phyloP scores from a whole-genome alignment of 2,329 filamentous ascomycete genomes.

The Aspergillaceae sp. region DNA sequence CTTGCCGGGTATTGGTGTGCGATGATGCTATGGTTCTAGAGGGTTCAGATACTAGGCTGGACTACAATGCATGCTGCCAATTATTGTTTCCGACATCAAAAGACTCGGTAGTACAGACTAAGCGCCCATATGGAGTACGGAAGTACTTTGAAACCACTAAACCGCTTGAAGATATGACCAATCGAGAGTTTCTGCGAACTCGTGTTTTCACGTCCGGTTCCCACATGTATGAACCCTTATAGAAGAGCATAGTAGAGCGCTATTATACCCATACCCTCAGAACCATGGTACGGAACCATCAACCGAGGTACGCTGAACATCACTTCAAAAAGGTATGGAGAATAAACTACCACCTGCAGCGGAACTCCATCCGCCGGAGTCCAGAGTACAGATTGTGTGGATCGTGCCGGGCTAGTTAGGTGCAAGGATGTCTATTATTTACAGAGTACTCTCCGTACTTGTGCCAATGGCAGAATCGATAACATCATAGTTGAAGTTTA shows the following conservation, averaged over 20 bases:
- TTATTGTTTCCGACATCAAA: too few relatives aligned
- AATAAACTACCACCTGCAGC: not conserved
- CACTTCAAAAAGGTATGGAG: not conserved
- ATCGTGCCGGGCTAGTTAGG: not conserved
- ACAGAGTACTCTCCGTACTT: not conserved
- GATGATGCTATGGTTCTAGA: too few relatives aligned
- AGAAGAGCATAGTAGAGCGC: not conserved
- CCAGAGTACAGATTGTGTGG: not conserved
- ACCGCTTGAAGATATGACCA: not conserved
- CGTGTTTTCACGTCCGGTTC: not conserved
- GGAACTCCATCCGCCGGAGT: not conserved
- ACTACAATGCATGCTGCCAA: too few relatives aligned
- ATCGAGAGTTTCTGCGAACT: not conserved
- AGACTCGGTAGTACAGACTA: too few relatives aligned
- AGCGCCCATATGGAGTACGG: too few relatives aligned
- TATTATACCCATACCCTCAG: not conserved
- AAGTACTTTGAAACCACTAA: too few relatives aligned
- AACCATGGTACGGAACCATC: not conserved
- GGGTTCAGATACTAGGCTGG: too few relatives aligned
- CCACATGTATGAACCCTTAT: not conserved
- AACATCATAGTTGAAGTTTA: too few relatives aligned
- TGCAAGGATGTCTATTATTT: not conserved
- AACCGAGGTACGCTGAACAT: not conserved
- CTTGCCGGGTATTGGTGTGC: too few relatives aligned
- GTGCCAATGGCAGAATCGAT: too few relatives aligned